phyloP scores from a whole-genome alignment of 2,329 filamentous ascomycete genomes.

The Penicillium concentricum region DNA sequence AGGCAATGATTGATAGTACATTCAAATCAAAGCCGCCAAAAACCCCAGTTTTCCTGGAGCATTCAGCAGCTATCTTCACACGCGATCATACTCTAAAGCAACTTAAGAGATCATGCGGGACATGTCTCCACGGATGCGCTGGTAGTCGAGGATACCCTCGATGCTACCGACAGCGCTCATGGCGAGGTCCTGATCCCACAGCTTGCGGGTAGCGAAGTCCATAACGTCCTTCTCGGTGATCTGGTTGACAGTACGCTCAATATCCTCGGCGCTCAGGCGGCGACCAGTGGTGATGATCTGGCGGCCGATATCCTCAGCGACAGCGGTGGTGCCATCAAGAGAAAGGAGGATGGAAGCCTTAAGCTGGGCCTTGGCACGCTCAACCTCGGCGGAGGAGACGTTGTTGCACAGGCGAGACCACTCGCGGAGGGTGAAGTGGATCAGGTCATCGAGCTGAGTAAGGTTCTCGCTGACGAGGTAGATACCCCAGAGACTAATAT shows the following conservation, averaged over 20 bases:
- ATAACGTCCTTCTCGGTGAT: slow-evolving; percentile 97
- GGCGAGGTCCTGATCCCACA: slow-evolving; percentile 97
- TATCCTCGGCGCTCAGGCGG: slow-evolving; percentile 85
- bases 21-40: slow-evolving; percentile 24
- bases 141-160: slow-evolving; percentile 67
- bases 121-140: slow-evolving; percentile 71
- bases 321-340: slow-evolving; percentile 93
- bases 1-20: slow-evolving; percentile 33
- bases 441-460: slow-evolving; percentile 85
- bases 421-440: slow-evolving; percentile 97
- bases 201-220: slow-evolving; percentile 88
- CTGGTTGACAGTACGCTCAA: slow-evolving; percentile 83
- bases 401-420: slow-evolving; percentile 92
- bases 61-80: slow-evolving; percentile 21
- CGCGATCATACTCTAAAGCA: slow-evolving; percentile 17
- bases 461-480: slow-evolving; percentile 93
- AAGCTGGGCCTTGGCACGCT: slow-evolving; percentile 98
- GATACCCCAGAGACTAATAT: slow-evolving; percentile 91
- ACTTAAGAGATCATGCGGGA: slow-evolving; percentile 62
- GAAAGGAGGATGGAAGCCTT: slow-evolving; percentile 97
- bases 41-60: slow-evolving; percentile 3
- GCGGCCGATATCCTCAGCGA: slow-evolving; percentile 97
- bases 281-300: slow-evolving; percentile 97
- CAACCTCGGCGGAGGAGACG: slow-evolving; percentile 85
- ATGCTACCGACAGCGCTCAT: slow-evolving; percentile 90